phyloP scores from a whole-genome alignment of 495 filamentous ascomycete genomes.

The Neurospora hispaniola region DNA sequence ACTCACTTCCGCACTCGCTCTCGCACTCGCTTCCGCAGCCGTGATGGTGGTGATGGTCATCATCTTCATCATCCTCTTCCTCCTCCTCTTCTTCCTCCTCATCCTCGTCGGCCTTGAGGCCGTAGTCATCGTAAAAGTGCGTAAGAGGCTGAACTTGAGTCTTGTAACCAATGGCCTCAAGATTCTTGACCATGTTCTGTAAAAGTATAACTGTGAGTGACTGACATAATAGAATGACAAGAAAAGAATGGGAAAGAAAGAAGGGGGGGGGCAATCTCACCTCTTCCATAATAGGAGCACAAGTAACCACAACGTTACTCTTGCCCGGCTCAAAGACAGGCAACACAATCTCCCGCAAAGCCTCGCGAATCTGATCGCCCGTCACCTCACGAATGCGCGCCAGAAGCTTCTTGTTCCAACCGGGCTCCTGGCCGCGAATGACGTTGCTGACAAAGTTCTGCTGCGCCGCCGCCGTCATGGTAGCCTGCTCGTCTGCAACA shows the following conservation, averaged over 20 bases:
- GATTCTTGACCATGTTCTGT: conserved; percentile 60
- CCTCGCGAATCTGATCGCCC: conserved; percentile 64
- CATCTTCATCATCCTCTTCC: conserved; percentile 49
- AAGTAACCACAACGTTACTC: conserved; percentile 81
- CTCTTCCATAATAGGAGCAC: conserved; percentile 74
- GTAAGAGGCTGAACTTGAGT: conserved; percentile 63
- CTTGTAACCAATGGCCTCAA: conserved; percentile 65
- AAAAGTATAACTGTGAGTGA: conserved; percentile 5
- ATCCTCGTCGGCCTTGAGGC: conserved; percentile 58
- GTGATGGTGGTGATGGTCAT: conserved; percentile 18
- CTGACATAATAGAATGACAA: conserved; percentile 4
- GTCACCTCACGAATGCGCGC: conserved; percentile 64
- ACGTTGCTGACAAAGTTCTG: conserved; percentile 76
- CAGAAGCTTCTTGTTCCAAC: conserved; percentile 68
- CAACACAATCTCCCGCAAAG: conserved; percentile 63
- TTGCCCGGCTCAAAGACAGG: conserved; percentile 66
- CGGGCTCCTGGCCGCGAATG: conserved; percentile 60
- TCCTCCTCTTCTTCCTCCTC: conserved; percentile 56
- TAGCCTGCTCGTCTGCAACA: conserved; percentile 79
- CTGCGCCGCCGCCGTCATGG: conserved; percentile 67
- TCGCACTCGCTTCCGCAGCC: neutral
- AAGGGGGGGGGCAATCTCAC: conserved; percentile 29
- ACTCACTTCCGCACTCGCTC: neutral
- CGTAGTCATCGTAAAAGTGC: conserved; percentile 87
- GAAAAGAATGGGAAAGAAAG: neutral